Conservation (phyloP, 179 eudicot genomes). For the Silene vulgaris region DNA sequence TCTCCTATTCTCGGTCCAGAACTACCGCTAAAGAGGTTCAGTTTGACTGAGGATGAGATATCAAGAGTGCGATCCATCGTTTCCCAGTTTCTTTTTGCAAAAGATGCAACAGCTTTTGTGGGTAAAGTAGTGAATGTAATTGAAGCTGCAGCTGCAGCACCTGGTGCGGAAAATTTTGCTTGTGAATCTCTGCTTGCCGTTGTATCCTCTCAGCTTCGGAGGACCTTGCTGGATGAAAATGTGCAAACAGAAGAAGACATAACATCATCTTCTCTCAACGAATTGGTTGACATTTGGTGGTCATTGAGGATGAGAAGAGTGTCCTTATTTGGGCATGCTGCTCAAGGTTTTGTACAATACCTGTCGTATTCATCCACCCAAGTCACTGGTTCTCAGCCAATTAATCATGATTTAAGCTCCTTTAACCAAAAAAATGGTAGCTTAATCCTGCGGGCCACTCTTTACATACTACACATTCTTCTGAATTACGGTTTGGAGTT, state of each 20-base stretch:
- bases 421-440: conserved; percentile 50
- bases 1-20: conserved; percentile 55
- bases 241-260: conserved; percentile 37
- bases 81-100: conserved; percentile 40
- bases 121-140: conserved; percentile 55
- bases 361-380: conserved; percentile 67
- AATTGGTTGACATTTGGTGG: conserved; percentile 81
- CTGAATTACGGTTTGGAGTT: conserved; percentile 90
- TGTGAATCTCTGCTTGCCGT: conserved; percentile 54
- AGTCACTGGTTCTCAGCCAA: conserved; percentile 36
- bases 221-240: conserved; percentile 41
- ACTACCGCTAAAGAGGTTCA: conserved; percentile 48
- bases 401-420: conserved; percentile 37
- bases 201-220: conserved; percentile 64
- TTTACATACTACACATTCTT: conserved; percentile 77
- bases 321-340: conserved; percentile 89
- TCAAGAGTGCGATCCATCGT: conserved; percentile 49
- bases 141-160: conserved; percentile 82
- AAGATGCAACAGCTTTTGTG: conserved; percentile 39
- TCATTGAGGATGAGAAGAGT: conserved; percentile 82
- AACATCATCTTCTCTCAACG: conserved; percentile 39
- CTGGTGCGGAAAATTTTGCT: conserved; percentile 63
- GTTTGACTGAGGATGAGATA: conserved; percentile 66
- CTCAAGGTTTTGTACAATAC: conserved; percentile 69
- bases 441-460: conserved; percentile 71